Conservation (phyloP, 805 yeast genomes). For the Saccharomycopsis fermentans region DNA sequence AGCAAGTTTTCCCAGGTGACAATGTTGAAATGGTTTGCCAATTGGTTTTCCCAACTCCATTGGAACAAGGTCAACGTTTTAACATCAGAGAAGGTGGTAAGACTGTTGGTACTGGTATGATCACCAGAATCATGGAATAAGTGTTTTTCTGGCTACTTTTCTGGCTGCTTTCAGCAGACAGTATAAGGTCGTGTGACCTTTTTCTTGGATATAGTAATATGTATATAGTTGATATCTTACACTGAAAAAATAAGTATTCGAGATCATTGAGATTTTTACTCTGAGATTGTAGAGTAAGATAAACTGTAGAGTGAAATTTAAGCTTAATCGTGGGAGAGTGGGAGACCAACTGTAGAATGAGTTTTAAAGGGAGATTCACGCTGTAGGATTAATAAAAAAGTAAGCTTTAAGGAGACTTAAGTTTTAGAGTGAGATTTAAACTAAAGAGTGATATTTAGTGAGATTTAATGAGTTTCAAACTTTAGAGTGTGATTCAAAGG, state of each 20-base stretch:
- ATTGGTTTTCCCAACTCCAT: constrained; percentile 81
- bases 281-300: too few relatives aligned
- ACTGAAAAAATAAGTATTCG: not conserved
- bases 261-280: too few relatives aligned
- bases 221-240: constrained; percentile 1
- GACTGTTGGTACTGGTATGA: constrained; percentile 97
- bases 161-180: not conserved
- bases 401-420: too few relatives aligned
- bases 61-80: constrained; percentile 96
- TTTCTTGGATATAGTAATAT: not conserved
- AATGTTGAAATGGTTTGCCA: constrained; percentile 93
- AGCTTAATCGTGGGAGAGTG: too few relatives aligned
- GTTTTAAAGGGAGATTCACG: too few relatives aligned
- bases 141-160: not conserved
- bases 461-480: too few relatives aligned
- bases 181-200: not conserved
- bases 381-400: too few relatives aligned
- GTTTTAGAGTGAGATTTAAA: too few relatives aligned
- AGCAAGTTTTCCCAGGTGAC: constrained; percentile 96
- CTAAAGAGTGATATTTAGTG: too few relatives aligned
- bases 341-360: too few relatives aligned
- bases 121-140: constrained; percentile 74
- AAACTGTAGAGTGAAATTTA: too few relatives aligned
- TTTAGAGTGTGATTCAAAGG: too few relatives aligned
- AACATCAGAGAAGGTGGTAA: constrained; percentile 99